These are phyloP conservation scores for Aureobasidium namibiae DNA, from an alignment of 2,329 filamentous ascomycete genomes.

Conservation along the genomic window DNA sequence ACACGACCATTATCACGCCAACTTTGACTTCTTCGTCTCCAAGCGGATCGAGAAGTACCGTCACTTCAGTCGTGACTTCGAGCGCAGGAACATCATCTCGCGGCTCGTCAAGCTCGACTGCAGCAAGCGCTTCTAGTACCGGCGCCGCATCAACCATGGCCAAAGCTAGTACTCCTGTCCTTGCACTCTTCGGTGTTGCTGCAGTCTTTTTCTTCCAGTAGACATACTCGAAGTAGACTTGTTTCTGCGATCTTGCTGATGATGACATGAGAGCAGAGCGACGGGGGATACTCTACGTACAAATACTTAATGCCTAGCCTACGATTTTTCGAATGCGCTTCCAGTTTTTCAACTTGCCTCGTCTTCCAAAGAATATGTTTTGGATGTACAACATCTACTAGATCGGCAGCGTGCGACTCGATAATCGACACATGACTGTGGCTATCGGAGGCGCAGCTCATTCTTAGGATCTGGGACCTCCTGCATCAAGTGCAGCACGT, in stretches of 20 bases:
- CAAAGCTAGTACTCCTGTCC: slow-evolving; percentile 28
- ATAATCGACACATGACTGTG: neutral
- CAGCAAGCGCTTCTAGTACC: neutral
- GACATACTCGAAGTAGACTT: neutral
- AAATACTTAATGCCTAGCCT: slow-evolving; percentile 9
- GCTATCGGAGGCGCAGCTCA: neutral
- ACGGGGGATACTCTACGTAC: neutral
- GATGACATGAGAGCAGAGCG: neutral
- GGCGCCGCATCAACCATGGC: slow-evolving; percentile 16
- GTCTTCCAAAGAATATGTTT: neutral
- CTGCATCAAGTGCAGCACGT: neutral
- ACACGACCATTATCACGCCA: slow-evolving; percentile 22
- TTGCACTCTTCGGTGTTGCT: slow-evolving; percentile 33
- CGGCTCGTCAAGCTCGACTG: slow-evolving; percentile 15
- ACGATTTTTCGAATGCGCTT: neutral
- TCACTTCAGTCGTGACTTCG: slow-evolving; percentile 17
- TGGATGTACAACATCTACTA: neutral
- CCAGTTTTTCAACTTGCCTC: neutral
- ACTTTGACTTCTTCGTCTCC: slow-evolving; percentile 16
- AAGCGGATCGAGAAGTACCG: slow-evolving; percentile 16
- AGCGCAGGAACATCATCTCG: slow-evolving; percentile 9
- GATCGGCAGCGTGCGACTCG: neutral
- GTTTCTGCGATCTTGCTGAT: neutral
- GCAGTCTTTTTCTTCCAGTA: slow-evolving; percentile 29
- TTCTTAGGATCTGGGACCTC: neutral